phyloP scores from a whole-genome alignment of 768 basidiomycete genomes.

The Trametes elegans region DNA sequence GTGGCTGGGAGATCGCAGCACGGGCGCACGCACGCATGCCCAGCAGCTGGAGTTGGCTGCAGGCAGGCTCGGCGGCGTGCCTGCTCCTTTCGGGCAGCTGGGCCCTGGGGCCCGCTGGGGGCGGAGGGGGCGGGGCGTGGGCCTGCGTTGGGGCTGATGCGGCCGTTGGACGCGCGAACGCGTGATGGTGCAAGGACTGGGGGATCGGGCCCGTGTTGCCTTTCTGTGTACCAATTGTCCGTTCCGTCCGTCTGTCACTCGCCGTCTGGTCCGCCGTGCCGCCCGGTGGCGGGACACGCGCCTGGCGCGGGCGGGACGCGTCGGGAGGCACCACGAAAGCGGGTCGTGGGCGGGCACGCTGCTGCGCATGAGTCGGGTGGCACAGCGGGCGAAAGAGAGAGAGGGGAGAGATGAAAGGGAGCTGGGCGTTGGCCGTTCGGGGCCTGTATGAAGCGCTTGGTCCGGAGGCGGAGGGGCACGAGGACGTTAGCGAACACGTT shows the following conservation, averaged over 20 bases:
- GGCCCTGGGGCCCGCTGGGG: background rate
- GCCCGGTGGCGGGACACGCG: background rate
- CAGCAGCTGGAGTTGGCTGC: background rate
- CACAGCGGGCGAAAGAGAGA: background rate
- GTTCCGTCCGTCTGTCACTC: background rate
- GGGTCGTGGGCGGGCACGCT: background rate
- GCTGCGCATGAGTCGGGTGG: background rate
- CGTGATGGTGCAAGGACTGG: constrained; percentile 5
- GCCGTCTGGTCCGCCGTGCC: background rate
- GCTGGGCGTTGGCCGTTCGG: too few species aligned
- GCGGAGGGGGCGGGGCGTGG: background rate
- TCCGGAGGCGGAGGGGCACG: constrained; percentile 11
- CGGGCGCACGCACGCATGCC: too few species aligned
- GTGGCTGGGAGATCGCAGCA: too few species aligned
- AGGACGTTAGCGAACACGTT: constrained; percentile 16
- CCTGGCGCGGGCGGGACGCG: background rate
- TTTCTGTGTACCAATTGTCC: constrained; percentile 6
- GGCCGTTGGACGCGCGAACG: constrained; percentile 19
- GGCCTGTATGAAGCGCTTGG: constrained; percentile 8
- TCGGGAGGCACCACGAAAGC: background rate
- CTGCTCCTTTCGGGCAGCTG: background rate
- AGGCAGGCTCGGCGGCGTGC: background rate
- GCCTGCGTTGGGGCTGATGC: constrained; percentile 8
- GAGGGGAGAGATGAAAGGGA: background rate
- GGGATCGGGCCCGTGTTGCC: constrained; percentile 6